These are phyloP conservation scores for Albizia julibrissin DNA, from an alignment of 306 rosid species.

Conservation along the genomic window DNA sequence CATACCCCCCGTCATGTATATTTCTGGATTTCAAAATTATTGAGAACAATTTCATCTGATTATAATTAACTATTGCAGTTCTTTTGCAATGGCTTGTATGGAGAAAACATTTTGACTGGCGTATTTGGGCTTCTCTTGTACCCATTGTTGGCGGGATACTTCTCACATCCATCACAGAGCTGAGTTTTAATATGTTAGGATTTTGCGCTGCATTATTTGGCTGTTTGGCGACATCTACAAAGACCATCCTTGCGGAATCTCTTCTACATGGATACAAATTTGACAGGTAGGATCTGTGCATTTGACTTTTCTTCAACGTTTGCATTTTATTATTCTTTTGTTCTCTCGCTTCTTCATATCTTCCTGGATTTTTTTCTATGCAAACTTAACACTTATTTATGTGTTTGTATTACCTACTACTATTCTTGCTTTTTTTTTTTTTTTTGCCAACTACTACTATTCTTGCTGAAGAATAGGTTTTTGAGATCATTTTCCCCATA, in stretches of 20 bases:
- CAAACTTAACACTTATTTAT: background rate
- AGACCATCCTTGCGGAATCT: constrained; percentile 95
- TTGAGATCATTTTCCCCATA: background rate
- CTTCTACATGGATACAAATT: constrained; percentile 92
- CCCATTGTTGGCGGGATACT: constrained; percentile 99
- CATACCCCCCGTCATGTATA: background rate
- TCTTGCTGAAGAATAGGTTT: background rate
- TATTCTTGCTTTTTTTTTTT: no score
- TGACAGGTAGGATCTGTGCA: constrained; percentile 64
- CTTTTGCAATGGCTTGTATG: constrained; percentile 90
- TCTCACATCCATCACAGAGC: constrained; percentile 91
- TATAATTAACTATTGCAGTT: constrained; percentile 53
- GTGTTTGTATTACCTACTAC: background rate
- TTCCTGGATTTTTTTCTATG: background rate
- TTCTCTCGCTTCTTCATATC: background rate
- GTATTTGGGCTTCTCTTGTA: constrained; percentile 87
- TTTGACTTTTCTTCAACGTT: constrained; percentile 1
- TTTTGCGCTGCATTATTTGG: constrained; percentile 96
- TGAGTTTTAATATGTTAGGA: constrained; percentile 86
- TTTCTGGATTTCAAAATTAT: constrained; percentile 15
- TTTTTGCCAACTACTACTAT: no score
- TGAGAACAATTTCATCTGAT: constrained; percentile 40
- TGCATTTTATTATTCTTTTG: background rate
- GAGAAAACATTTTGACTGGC: constrained; percentile 91
- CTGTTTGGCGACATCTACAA: constrained; percentile 95